Conservation (phyloP, 2,329 filamentous ascomycete genomes). For the Cytospora paraplurivora region DNA sequence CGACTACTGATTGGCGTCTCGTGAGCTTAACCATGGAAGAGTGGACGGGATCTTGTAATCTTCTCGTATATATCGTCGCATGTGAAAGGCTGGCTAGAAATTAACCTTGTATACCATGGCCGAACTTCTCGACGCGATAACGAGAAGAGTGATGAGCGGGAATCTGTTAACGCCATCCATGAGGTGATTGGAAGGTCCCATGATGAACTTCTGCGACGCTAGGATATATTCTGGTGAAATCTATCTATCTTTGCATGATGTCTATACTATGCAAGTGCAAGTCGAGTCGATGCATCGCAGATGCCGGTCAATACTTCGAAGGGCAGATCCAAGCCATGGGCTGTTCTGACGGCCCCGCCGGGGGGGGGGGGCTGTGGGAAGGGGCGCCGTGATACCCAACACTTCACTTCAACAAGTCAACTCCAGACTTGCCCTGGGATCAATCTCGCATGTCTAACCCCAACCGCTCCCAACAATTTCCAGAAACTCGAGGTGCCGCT, state of each 20-base stretch:
- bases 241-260: background rate
- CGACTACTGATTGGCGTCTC: constrained; percentile 12
- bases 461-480: background rate
- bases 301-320: background rate
- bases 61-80: constrained; percentile 10
- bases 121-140: background rate
- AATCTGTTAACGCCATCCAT: background rate
- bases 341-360: too few relatives aligned
- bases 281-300: background rate
- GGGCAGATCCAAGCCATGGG: background rate
- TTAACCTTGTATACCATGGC: background rate
- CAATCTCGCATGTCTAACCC: background rate
- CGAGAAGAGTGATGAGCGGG: background rate
- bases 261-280: background rate
- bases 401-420: background rate
- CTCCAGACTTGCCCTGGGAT: background rate
- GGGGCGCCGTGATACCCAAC: background rate
- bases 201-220: background rate
- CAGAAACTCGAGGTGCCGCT: background rate
- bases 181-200: background rate
- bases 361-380: background rate
- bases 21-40: constrained; percentile 10
- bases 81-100: background rate
- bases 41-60: constrained; percentile 7
- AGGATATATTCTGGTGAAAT: background rate